Base-by-base conservation (phyloP, 2,329 filamentous ascomycete species). In the Trichophyton rubrum region DNA sequence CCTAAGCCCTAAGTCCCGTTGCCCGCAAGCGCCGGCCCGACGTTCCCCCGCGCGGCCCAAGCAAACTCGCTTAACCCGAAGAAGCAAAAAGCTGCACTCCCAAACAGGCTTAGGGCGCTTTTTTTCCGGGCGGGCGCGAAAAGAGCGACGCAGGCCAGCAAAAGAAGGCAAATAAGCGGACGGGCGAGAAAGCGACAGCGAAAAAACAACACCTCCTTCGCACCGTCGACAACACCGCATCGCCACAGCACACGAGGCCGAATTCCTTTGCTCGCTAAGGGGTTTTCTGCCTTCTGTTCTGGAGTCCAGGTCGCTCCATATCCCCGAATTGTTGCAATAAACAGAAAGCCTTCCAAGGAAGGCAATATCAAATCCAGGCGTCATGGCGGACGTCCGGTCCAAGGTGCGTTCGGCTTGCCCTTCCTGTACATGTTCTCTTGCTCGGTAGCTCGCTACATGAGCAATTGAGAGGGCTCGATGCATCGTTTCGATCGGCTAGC, bases 341-440 rank as follows among this genome's bases (percentile, higher is more conserved):
- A 73, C 70, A 71, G 72, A 71, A 72, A 71, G 74, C 76, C 77
- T 78, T 78, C 76, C 72, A 68, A 71, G 75, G 77, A 78, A 79
- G 77, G 77, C 75, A 71, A 61, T 72, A 71, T 70, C 70, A 74
- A 70, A 69, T 69, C 70, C 72, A 74, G 76, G 71, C 76, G 75
- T 77, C 75, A 79, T 79, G 77, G 68, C 73, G 69, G 77, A 79
- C 75, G 75, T 79, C 72, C 77, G 77, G 74, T 78, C 76, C 68
- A 78, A 79, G 77, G 77, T 79, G 73, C 68, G 75, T 41, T 57
- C 55, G 43, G n/a, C 43, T 22, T 20, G 20, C 22, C 5, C 24
- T 51, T 66, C 47, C 40, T 60, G 56, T 41, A 58, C 53, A 59
- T 38, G 38, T n/a, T 53, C 60, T 30, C 41, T 43, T 43, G 4